A percentile compares a stretch with the other conserved stretches of the same genome.
phyloP scores from a whole-genome alignment of 495 filamentous ascomycete species.

The Bombardia bombarda region DNA sequence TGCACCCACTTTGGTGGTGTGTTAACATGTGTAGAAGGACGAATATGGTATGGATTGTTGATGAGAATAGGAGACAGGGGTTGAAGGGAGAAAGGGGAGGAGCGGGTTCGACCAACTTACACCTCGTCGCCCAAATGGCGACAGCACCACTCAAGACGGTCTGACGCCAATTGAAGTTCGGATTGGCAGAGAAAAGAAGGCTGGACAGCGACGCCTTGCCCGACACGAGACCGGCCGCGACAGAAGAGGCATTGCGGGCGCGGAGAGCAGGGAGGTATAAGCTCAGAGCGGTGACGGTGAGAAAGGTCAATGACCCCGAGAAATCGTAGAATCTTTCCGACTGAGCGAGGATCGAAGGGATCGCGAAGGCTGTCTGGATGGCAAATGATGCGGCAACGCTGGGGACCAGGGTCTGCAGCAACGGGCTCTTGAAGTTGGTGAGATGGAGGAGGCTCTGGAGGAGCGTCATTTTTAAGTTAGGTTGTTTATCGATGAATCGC shows the following conservation, averaged over 20 bases:
- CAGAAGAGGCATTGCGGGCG: constrained; percentile 33
- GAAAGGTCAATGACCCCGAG: constrained; percentile 53
- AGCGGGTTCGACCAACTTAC: constrained; percentile 26
- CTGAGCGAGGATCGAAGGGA: constrained; percentile 50
- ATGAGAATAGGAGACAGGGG: neutral
- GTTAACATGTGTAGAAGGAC: neutral
- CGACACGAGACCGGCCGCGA: neutral
- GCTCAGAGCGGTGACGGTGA: constrained; percentile 46
- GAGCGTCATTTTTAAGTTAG: too few relatives aligned
- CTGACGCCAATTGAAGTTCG: constrained; percentile 55
- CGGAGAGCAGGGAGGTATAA: constrained; percentile 54
- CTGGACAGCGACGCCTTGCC: constrained; percentile 16
- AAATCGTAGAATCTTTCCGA: constrained; percentile 59
- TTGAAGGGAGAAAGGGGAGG: neutral
- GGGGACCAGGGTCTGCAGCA: constrained; percentile 53
- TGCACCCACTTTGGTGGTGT: constrained; percentile 39
- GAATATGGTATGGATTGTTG: neutral
- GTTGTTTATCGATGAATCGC: constrained; percentile 3
- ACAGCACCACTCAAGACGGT: constrained; percentile 48
- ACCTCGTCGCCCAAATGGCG: constrained; percentile 47
- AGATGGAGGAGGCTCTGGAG: constrained; percentile 42
- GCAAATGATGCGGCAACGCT: constrained; percentile 47
- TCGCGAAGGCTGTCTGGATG: constrained; percentile 46
- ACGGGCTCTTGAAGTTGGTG: constrained; percentile 49
- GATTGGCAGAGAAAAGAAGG: constrained; percentile 33